Conservation (phyloP, 2,329 filamentous ascomycete genomes). For the Claviceps fusiformis region DNA sequence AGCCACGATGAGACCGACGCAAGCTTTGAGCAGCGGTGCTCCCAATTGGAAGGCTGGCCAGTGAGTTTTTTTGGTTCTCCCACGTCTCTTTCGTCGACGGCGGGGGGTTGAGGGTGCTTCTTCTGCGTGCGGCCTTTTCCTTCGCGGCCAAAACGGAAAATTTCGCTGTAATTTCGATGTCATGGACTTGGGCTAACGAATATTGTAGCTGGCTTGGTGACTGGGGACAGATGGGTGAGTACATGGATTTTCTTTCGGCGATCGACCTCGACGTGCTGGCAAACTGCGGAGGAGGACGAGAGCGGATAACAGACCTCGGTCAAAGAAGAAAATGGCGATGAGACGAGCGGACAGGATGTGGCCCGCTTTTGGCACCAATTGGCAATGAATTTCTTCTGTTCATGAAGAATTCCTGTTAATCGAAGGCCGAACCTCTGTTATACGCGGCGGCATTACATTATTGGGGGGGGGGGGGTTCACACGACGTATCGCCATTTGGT, state of each 20-base stretch:
- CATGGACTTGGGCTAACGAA: constrained; percentile 12
- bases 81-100: not conserved
- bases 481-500: not conserved
- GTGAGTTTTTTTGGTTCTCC: constrained; percentile 15
- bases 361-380: not conserved
- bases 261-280: not conserved
- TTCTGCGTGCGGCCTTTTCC: constrained; percentile 19
- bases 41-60: constrained; percentile 20
- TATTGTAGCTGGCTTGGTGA: constrained; percentile 51
- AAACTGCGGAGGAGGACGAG: not conserved
- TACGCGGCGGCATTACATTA: not conserved
- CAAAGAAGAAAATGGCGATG: not conserved
- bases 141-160: constrained; percentile 2
- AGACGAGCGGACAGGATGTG: not conserved
- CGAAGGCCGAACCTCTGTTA: not conserved
- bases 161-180: not conserved
- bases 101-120: not conserved
- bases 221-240: constrained; percentile 67
- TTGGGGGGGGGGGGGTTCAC: no score
- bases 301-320: not conserved
- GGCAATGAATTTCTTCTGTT: not conserved
- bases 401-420: not conserved
- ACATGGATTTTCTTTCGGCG: constrained; percentile 3
- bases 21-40: constrained; percentile 22
- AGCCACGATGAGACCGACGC: constrained; percentile 28